Conservation (phyloP, 495 filamentous ascomycete genomes). For the Penicillium atrosanguineum region DNA sequence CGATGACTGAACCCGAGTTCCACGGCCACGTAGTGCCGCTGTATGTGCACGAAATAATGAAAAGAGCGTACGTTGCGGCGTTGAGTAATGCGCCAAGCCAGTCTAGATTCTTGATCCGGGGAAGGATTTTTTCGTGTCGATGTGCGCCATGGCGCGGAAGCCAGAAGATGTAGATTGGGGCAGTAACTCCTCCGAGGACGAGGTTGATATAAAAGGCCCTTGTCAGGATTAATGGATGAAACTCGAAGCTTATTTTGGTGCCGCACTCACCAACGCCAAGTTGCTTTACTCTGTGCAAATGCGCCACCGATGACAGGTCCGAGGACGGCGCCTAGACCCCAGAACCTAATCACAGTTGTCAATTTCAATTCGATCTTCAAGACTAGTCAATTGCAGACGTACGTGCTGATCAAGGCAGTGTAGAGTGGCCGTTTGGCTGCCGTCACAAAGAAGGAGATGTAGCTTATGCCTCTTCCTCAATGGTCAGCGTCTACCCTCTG, state of each 20-base stretch:
- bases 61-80: constrained; percentile 17
- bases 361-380: neutral
- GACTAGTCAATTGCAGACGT: neutral
- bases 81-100: constrained; percentile 26
- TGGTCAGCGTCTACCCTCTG: no score
- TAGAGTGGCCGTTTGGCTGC: neutral
- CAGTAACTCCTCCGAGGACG: constrained; percentile 43
- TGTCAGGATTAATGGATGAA: no score
- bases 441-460: neutral
- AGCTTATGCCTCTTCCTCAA: neutral
- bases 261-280: constrained; percentile 39
- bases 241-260: no score
- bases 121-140: constrained; percentile 24
- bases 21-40: constrained; percentile 32
- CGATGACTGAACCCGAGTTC: constrained; percentile 23
- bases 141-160: constrained; percentile 47
- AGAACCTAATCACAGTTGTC: neutral
- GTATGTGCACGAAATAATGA: constrained; percentile 32
- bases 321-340: constrained; percentile 39
- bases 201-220: constrained; percentile 50
- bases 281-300: constrained; percentile 39
- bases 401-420: neutral
- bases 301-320: constrained; percentile 42
- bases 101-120: constrained; percentile 37
- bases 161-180: constrained; percentile 55